Base-by-base conservation (phyloP, 2,329 filamentous ascomycete species). In the Ophiocordyceps robertsii region DNA sequence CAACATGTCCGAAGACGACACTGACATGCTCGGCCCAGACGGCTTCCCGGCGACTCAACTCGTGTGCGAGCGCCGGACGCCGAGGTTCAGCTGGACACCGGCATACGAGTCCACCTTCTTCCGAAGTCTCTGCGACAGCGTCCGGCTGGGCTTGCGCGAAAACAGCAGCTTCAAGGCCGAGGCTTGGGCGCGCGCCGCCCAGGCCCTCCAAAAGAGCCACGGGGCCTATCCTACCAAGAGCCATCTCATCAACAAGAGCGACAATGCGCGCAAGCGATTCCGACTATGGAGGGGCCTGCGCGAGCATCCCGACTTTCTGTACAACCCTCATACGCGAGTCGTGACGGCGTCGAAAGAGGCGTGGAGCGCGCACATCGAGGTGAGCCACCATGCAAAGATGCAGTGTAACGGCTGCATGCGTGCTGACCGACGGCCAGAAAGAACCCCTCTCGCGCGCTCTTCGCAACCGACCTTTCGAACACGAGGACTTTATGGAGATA, bases 201-300 rank as follows among this genome's bases (percentile, higher is more conserved):
- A 65, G 38, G 72, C 71, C 29, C 58, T 78, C 43, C 67, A 71
- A 58, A 69, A 73, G 29, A 67, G 66, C 42, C 74, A 77, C 51
- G 64, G 64, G 52, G 72, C 73, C 38, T 75, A 67, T 47, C 72
- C 73, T n/a, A 68, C 73, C 47, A 77, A 77, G 59, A 70, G 67
- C 50, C 74, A 78, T 43, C 68, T 78, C 31, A 75, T 78, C 57
- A 78, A 78, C 62, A 78, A 78, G 60, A 75, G 72, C 48, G 74
- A 78, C 58, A 78, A 78, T 56, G 74, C 74, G 45, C 67, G 74
- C 40, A 78, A 78, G 57, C 72, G 74, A 51, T 78, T 77, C 47
- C 70, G 74, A n/a, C 61, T 77, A 41, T 78, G 74, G 74, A 61
- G 74, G 16, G 72, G 73, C 19, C 56, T 78, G 49, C 63, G 73